Evolutionary conservation across 371 early-diverging fungal genomes (phyloP).

Genomic region (Syncephalis plumigaleata): DNA sequence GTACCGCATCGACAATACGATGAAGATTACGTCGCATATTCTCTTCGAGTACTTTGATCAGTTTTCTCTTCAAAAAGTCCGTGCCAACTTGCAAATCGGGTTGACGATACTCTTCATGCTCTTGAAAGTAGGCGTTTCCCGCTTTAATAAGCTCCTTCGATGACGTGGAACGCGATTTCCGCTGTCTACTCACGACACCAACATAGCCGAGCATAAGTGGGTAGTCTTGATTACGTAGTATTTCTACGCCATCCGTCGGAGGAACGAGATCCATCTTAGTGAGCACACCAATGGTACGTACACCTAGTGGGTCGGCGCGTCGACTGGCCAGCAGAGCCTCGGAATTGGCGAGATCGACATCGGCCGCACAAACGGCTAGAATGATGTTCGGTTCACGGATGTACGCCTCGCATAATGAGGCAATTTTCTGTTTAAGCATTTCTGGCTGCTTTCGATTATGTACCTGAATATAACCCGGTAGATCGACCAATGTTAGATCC

Average conservation of each 20-base stretch:
- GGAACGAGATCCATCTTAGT: conserved; percentile 98
- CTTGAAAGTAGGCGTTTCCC: conserved; percentile 48
- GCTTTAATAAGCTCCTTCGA: conserved; percentile 36
- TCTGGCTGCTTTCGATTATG: conserved; percentile 87
- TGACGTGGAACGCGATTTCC: conserved; percentile 12
- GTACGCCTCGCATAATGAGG: conserved; percentile 85
- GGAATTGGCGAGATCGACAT: conserved; percentile 97
- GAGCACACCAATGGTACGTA: conserved; percentile 94
- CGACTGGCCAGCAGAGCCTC: conserved; percentile 90
- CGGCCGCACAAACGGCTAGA: conserved; percentile 94
- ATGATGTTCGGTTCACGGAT: conserved; percentile 89
- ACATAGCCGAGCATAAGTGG: conserved; percentile 93
- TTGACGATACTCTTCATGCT: conserved; percentile 35
- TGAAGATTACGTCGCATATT: conserved; percentile 77
- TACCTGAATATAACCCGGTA: conserved; percentile 98
- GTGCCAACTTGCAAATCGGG: conserved; percentile 68
- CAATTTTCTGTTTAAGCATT: conserved; percentile 81
- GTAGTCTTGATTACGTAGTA: conserved; percentile 80
- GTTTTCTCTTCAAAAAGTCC: conserved; percentile 51
- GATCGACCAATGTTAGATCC: conserved; percentile 92
- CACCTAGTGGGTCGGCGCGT: conserved; percentile 84
- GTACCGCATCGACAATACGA: conserved; percentile 73
- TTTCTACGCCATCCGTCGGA: conserved; percentile 59
- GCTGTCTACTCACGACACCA: conserved; percentile 86
- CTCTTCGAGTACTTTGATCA: conserved; percentile 80